Evolutionary conservation across 176 grass and related monocot species (phyloP).

Genomic region (Cenchrus americanus): DNA sequence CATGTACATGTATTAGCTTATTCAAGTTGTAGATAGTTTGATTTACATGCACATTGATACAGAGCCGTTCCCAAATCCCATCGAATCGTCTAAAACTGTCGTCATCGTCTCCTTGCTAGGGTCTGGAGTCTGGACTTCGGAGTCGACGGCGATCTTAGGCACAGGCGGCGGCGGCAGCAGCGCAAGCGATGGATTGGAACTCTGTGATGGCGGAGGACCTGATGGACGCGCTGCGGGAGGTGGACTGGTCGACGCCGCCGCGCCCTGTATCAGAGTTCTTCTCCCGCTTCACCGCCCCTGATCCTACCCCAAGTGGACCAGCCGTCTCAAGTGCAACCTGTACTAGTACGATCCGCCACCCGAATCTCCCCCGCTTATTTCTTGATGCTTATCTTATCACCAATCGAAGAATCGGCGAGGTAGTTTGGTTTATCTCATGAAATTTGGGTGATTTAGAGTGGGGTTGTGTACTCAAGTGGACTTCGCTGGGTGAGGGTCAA

Average conservation of each 20-base stretch:
- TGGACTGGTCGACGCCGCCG: slow-evolving; percentile 96
- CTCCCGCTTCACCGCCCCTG: slow-evolving; percentile 87
- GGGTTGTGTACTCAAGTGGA: slow-evolving; percentile 39
- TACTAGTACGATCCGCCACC: slow-evolving; percentile 80
- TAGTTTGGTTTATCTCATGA: slow-evolving; percentile 1
- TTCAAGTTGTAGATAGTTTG: too few species aligned
- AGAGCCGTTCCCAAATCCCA: too few species aligned
- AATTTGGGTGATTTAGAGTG: slow-evolving; percentile 34
- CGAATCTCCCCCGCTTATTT: background rate
- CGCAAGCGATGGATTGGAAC: slow-evolving; percentile 81
- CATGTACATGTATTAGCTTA: too few species aligned
- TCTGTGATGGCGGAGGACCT: slow-evolving; percentile 94
- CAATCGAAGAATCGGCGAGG: background rate
- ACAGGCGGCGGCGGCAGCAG: slow-evolving; percentile 40
- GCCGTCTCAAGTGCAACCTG: slow-evolving; percentile 96
- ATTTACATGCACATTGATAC: too few species aligned
- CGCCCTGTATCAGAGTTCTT: slow-evolving; percentile 92
- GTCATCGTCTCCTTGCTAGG: background rate
- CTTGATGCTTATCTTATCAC: slow-evolving; percentile 4
- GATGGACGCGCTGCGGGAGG: slow-evolving; percentile 88
- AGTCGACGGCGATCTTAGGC: slow-evolving; percentile 14
- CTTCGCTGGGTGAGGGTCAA: background rate
- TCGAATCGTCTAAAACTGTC: slow-evolving; percentile 13
- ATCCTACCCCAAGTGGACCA: slow-evolving; percentile 98
- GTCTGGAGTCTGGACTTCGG: background rate